Evolutionary conservation across 176 grass and related monocot genomes (phyloP).

Genomic region (Canna indica): DNA sequence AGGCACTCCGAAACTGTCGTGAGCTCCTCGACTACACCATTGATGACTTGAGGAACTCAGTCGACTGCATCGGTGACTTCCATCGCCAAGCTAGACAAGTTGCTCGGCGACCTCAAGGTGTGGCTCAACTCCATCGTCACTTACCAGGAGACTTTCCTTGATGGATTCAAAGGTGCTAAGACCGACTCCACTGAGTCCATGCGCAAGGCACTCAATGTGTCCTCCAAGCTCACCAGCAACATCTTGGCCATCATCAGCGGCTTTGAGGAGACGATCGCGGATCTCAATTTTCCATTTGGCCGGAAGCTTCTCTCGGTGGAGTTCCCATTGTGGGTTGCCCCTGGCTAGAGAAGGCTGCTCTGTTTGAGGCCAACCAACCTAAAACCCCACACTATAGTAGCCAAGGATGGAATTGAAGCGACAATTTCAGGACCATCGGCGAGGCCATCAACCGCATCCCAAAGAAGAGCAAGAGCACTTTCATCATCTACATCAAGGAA

Average conservation of each 20-base stretch:
- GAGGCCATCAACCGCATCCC: constrained; percentile 45
- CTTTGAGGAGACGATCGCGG: neutral
- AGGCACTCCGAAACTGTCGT: constrained; percentile 59
- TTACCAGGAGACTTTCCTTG: constrained; percentile 4
- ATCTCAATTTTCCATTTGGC: neutral
- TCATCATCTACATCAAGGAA: constrained; percentile 58
- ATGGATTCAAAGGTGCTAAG: neutral
- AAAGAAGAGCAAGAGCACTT: constrained; percentile 8
- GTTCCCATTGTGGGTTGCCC: neutral
- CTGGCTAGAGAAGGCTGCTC: neutral
- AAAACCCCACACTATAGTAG: constrained; percentile 31
- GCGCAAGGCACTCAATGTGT: neutral
- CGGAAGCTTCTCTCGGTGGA: neutral
- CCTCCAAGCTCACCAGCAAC: neutral
- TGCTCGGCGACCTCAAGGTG: constrained; percentile 32
- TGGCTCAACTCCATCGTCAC: constrained; percentile 8
- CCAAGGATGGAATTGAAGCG: constrained; percentile 49
- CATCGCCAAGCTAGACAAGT: constrained; percentile 58
- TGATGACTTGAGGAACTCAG: constrained; percentile 51
- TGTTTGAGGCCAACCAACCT: neutral
- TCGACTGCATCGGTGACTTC: constrained; percentile 60
- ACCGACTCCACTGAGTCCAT: neutral
- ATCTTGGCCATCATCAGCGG: neutral
- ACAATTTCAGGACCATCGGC: constrained; percentile 52
- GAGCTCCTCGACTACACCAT: constrained; percentile 67